phyloP scores from a whole-genome alignment of 805 yeast genomes.

The Wickerhamiella alocasiicola region DNA sequence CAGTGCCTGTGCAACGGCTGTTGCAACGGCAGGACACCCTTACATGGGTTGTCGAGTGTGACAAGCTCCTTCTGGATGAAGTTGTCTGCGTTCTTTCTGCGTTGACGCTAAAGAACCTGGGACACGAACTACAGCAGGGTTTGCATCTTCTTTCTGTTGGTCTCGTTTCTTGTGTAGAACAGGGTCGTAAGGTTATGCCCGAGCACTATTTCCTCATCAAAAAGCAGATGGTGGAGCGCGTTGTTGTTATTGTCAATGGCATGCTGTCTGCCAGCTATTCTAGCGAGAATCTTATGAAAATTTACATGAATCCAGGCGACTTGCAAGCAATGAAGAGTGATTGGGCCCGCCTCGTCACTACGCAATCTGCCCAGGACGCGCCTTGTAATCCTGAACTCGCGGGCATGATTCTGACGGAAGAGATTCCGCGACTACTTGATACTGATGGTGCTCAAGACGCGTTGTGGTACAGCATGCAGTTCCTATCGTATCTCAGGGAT shows the following conservation, averaged over 20 bases:
- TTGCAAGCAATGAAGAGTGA: slow-evolving; percentile 41
- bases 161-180: slow-evolving; percentile 32
- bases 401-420: slow-evolving; percentile 22
- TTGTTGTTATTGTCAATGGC: slow-evolving; percentile 41
- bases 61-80: slow-evolving; percentile 44
- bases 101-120: slow-evolving; percentile 45
- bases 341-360: slow-evolving; percentile 44
- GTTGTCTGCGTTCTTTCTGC: slow-evolving; percentile 50
- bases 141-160: slow-evolving; percentile 41
- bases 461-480: slow-evolving; percentile 28
- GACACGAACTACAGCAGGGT: slow-evolving; percentile 41
- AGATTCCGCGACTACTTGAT: slow-evolving; percentile 22
- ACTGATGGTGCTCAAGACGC: slow-evolving; percentile 9
- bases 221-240: slow-evolving; percentile 40
- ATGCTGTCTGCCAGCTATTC: slow-evolving; percentile 44
- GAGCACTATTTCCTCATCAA: slow-evolving; percentile 39
- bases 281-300: slow-evolving; percentile 37
- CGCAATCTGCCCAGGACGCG: slow-evolving; percentile 37
- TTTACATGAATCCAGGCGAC: slow-evolving; percentile 34
- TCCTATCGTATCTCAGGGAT: slow-evolving; percentile 33
- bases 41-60: slow-evolving; percentile 61
- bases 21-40: slow-evolving; percentile 37
- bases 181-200: slow-evolving; percentile 32
- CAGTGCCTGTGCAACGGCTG: slow-evolving; percentile 50
- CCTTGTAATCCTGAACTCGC: slow-evolving; percentile 33